phyloP scores from a whole-genome alignment of 2,329 filamentous ascomycete genomes.

The Hymenoscyphus infarciens region DNA sequence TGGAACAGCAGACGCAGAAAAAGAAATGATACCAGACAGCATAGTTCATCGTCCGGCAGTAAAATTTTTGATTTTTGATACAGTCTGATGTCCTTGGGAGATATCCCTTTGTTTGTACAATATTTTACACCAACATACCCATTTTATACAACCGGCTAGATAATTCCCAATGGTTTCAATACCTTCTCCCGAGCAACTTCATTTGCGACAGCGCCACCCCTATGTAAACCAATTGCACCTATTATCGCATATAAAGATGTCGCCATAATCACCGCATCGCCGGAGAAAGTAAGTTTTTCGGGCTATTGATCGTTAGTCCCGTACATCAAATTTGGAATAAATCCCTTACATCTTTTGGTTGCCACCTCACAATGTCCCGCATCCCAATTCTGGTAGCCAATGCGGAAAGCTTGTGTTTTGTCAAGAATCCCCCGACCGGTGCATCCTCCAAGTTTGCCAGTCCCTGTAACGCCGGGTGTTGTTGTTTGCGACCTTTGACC shows the following conservation, averaged over 20 bases:
- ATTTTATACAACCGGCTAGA: constrained; percentile 30
- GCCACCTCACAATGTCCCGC: constrained; percentile 78
- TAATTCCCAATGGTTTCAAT: constrained; percentile 34
- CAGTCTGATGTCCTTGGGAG: too few relatives aligned
- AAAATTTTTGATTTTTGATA: too few relatives aligned
- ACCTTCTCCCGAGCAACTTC: constrained; percentile 67
- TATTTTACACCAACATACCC: background rate
- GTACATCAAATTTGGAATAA: background rate
- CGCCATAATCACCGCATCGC: constrained; percentile 69
- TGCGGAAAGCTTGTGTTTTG: constrained; percentile 61
- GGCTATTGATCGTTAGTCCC: constrained; percentile 43
- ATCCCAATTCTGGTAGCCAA: constrained; percentile 71
- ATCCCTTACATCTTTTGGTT: constrained; percentile 70
- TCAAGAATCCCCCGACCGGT: constrained; percentile 59
- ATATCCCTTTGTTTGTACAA: background rate
- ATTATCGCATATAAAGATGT: constrained; percentile 81
- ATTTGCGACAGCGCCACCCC: constrained; percentile 74
- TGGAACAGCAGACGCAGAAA: too few relatives aligned
- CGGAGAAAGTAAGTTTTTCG: constrained; percentile 67
- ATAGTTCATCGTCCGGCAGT: too few relatives aligned
- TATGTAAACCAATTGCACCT: constrained; percentile 84
- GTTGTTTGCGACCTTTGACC: constrained; percentile 52
- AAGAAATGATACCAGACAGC: too few relatives aligned
- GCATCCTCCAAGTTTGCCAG: constrained; percentile 65
- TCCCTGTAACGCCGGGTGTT: constrained; percentile 67